These are phyloP conservation scores for Syncephalastrum contaminatum DNA, from an alignment of 371 early-diverging fungal species.

Conservation along the genomic window DNA sequence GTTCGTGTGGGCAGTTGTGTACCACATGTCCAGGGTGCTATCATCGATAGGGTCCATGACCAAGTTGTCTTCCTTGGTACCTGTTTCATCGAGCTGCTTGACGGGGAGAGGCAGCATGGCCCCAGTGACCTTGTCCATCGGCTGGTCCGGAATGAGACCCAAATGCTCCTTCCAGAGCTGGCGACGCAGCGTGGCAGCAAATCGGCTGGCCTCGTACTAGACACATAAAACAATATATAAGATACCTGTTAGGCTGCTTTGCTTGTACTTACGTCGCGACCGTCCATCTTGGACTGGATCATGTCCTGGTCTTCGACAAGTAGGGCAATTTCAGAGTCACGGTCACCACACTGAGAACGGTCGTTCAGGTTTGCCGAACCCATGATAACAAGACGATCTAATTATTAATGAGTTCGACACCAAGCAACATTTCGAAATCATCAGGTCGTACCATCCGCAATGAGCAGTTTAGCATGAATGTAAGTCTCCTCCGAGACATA, in stretches of 20 bases:
- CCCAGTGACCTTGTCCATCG: conserved; percentile 38
- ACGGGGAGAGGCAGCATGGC: conserved; percentile 53
- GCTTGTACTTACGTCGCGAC: conserved; percentile 48
- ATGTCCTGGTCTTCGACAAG: conserved; percentile 75
- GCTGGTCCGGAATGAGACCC: conserved; percentile 61
- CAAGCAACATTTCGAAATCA: no score
- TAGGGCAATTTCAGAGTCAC: conserved; percentile 90
- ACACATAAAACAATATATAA: not conserved
- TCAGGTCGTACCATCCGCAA: conserved; percentile 84
- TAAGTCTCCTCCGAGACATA: conserved; percentile 87
- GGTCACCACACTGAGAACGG: conserved; percentile 84
- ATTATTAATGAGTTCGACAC: not conserved
- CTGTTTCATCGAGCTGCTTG: conserved; percentile 34
- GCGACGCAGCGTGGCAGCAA: conserved; percentile 74
- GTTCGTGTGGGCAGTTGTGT: conserved; percentile 56
- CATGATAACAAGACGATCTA: conserved; percentile 74
- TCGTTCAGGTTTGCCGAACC: conserved; percentile 95
- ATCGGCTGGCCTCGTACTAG: conserved; percentile 58
- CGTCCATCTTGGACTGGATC: conserved; percentile 73
- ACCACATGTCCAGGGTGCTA: conserved; percentile 54
- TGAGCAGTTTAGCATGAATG: conserved; percentile 90
- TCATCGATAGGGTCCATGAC: conserved; percentile 65
- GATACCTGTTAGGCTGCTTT: not conserved
- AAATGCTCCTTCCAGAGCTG: conserved; percentile 85
- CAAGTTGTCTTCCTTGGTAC: conserved; percentile 34